Evolutionary conservation across 192 early-diverging fungal species (phyloP), one percentile per base, ranked within the genome.

Genomic region (Coemansia sp.): DNA sequence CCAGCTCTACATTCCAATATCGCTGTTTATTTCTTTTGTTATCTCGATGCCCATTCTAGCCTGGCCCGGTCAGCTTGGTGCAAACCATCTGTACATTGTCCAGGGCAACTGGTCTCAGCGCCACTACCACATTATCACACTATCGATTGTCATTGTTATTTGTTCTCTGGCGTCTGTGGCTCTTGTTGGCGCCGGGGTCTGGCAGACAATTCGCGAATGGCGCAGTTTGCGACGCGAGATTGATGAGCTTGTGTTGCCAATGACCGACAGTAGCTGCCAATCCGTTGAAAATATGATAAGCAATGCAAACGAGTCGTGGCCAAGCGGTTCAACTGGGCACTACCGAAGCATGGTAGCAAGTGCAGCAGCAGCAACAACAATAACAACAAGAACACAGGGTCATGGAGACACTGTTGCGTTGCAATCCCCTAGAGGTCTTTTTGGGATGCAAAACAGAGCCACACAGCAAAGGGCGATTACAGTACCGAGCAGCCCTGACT

Each of bases 201-300:
- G 80, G 80, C 69, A 72, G 15, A 83, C 80, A 48, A 83, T 83
- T 63, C 71, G 72, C 38, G 80, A 83, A 67, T 83, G 80, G 80
- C 80, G 75, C 54, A 75, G 75, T 21, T 63, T 83, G 41, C 61
- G 75, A 11, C 68, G 75, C 49, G 80, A 83, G 54, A 74, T 83
- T 32, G 66, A 75, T 56, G 75, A 71, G 21, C 66, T 83, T 21
- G 80, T 77, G n/a, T 43, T 83, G 64, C 80, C 80, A n/a, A 75
- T 83, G 48, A 71, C 80, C 6, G 70, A 76, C 57, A 62, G 58
- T 52, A 65, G 64, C 56, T 61, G 69, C 50, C 53, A 67, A 39
- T 64, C 71, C 7, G 52, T 67, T n/a, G 71, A 65, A 52, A 59
- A 41, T 16, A 59, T 59, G 57, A 15, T 18, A 6, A 59, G 40